Percentiles rank a stretch among this genome's conserved stretches.
Conservation (phyloP, 2,329 filamentous ascomycete genomes). For the Colletotrichum sp. region DNA sequence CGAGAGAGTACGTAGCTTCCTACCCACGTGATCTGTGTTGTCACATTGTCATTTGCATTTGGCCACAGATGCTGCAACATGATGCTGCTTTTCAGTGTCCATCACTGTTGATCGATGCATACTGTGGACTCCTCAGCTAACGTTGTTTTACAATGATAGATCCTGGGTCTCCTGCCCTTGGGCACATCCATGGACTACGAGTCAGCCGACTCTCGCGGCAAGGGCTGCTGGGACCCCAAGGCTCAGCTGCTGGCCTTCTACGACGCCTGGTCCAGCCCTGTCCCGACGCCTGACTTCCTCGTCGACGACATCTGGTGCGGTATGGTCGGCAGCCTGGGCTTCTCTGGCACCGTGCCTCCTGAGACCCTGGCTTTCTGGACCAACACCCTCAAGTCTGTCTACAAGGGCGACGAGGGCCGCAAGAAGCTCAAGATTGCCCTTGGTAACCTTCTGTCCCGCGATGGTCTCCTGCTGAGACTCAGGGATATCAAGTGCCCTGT, state of each 20-base stretch:
- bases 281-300: slow-evolving; percentile 50
- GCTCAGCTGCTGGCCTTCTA: slow-evolving; percentile 45
- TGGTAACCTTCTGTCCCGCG: slow-evolving; percentile 48
- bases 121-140: not conserved
- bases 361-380: slow-evolving; percentile 50
- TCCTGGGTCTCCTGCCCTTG: slow-evolving; percentile 51
- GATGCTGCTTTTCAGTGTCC: not conserved
- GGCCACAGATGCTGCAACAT: not conserved
- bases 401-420: slow-evolving; percentile 55
- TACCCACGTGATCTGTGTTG: not conserved
- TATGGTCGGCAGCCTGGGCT: slow-evolving; percentile 50
- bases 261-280: slow-evolving; percentile 43
- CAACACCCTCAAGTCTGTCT: slow-evolving; percentile 48
- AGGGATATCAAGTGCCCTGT: slow-evolving; percentile 55
- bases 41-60: not conserved
- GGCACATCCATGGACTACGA: slow-evolving; percentile 61
- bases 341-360: slow-evolving; percentile 41
- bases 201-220: slow-evolving; percentile 46
- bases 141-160: slow-evolving; percentile 30
- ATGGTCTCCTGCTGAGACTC: slow-evolving; percentile 51
- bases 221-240: slow-evolving; percentile 56
- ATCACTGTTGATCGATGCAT: not conserved
- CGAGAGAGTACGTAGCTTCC: slow-evolving; percentile 41
- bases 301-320: slow-evolving; percentile 51
- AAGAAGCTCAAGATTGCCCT: slow-evolving; percentile 51